Conservation (phyloP, 1,284 basidiomycete species). For the Pseudozyma thailandica region DNA sequence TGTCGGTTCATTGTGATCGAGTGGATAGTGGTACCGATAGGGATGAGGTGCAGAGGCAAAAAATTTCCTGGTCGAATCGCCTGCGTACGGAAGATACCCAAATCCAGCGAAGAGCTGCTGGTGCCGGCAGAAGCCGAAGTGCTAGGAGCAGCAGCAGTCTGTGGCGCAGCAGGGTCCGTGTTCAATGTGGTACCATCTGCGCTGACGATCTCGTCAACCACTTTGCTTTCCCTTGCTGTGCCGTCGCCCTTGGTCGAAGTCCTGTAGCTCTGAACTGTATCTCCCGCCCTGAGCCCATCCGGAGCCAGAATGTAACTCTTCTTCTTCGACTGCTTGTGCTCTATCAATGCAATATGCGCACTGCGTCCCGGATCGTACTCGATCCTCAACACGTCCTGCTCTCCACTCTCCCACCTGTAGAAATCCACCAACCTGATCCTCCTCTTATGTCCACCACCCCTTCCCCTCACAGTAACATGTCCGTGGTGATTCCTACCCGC, state of each 20-base stretch:
- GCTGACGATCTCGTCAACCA: constrained; percentile 23
- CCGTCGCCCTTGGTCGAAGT: constrained; percentile 12
- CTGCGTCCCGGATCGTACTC: constrained; percentile 96
- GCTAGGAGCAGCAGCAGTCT: constrained; percentile 23
- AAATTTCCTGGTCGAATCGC: constrained; percentile 93
- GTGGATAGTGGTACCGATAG: constrained; percentile 90
- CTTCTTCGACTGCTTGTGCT: constrained; percentile 73
- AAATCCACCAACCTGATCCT: constrained; percentile 91
- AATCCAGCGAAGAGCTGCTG: constrained; percentile 74
- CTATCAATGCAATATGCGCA: constrained; percentile 90
- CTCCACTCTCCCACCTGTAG: constrained; percentile 76
- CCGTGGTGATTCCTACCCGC: constrained; percentile 87
- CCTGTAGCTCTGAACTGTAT: constrained; percentile 87
- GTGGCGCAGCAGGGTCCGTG: constrained; percentile 41
- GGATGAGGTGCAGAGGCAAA: constrained; percentile 88
- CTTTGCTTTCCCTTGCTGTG: constrained; percentile 2
- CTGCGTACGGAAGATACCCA: constrained; percentile 85
- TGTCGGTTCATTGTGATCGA: constrained; percentile 81
- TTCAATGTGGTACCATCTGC: constrained; percentile 16
- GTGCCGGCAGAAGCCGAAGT: constrained; percentile 68
- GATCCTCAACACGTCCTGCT: constrained; percentile 88
- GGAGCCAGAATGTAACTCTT: constrained; percentile 88
- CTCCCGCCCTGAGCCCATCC: constrained; percentile 87
- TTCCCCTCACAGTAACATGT: constrained; percentile 84
- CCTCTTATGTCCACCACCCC: constrained; percentile 90